phyloP scores from a whole-genome alignment of 148 eudicot species.

The Cornus florida region DNA sequence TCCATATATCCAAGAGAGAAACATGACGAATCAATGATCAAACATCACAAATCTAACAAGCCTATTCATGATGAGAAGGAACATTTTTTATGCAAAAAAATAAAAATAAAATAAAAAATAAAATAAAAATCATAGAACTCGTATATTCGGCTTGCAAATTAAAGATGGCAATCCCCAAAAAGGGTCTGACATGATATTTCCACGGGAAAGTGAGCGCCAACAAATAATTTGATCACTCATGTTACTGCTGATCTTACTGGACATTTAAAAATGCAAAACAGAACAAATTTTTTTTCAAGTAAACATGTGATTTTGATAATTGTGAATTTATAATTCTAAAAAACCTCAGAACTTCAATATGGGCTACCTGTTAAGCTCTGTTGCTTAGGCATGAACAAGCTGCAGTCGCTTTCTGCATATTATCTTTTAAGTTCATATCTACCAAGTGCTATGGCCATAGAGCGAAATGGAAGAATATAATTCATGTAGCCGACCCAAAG shows the following conservation, averaged over 20 bases:
- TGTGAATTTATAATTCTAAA: neutral
- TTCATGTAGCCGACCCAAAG: neutral
- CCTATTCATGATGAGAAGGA: neutral
- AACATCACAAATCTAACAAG: neutral
- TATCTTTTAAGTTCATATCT: too few relatives aligned
- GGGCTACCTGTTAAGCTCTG: too few relatives aligned
- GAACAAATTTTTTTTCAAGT: neutral
- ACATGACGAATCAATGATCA: too few relatives aligned
- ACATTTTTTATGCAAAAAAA: neutral
- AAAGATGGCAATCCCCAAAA: neutral
- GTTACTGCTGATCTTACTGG: neutral
- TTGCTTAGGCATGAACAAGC: neutral
- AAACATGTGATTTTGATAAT: neutral
- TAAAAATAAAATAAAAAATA: neutral
- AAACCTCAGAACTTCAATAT: neutral
- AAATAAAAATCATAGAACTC: too few relatives aligned
- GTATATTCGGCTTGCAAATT: neutral
- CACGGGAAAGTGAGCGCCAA: neutral
- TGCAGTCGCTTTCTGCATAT: too few relatives aligned
- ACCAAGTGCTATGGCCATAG: too few relatives aligned
- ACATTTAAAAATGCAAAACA: neutral
- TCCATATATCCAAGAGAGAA: neutral
- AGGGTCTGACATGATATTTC: neutral
- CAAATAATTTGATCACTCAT: neutral
- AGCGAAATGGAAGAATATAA: too few relatives aligned